Evolutionary conservation across 768 basidiomycete species (phyloP).

Genomic region (Calocera cornea): DNA sequence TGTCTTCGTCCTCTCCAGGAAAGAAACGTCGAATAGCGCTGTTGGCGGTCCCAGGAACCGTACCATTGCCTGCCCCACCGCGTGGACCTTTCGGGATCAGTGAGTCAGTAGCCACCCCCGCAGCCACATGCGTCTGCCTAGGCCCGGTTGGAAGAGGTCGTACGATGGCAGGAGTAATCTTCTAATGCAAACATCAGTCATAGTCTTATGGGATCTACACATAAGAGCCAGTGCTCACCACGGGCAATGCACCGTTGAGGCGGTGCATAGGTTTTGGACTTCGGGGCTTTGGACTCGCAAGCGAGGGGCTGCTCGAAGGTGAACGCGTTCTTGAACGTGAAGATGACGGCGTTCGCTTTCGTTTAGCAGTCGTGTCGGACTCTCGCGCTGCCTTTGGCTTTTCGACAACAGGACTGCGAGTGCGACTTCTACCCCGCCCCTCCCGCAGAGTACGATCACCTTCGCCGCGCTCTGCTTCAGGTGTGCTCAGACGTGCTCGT

Average conservation of each 20-base stretch:
- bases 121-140: background rate
- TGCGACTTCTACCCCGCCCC: background rate
- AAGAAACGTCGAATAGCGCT: constrained; percentile 6
- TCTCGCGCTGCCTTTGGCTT: background rate
- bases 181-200: background rate
- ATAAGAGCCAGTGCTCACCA: background rate
- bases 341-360: background rate
- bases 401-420: background rate
- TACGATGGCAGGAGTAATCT: background rate
- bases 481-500: background rate
- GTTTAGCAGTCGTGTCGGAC: background rate
- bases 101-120: background rate
- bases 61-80: background rate
- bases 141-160: background rate
- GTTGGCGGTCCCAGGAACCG: background rate
- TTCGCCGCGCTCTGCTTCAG: background rate
- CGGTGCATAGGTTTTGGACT: constrained; percentile 2
- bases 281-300: background rate
- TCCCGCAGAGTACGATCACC: background rate
- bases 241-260: background rate
- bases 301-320: background rate
- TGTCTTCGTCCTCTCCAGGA: constrained; percentile 7
- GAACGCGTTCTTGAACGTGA: background rate
- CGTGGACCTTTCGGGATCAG: background rate
- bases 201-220: background rate